A percentile compares a stretch with the other conserved stretches of the same genome.
These are phyloP conservation scores for sunflower (Helianthus annuus) DNA, from an alignment of 129 eudicot genomes.

Conservation along the genomic window DNA sequence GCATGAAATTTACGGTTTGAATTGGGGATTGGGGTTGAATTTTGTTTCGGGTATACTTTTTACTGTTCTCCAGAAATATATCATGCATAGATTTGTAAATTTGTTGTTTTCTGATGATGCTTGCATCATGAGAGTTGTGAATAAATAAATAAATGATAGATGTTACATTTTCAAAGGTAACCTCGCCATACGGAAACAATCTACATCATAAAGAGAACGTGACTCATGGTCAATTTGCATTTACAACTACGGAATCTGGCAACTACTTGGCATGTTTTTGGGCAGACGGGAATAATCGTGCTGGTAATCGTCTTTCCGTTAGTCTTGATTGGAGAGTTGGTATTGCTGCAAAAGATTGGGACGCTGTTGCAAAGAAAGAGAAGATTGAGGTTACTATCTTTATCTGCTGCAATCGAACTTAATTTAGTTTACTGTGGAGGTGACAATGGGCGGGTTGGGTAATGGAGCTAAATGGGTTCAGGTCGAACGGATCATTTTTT, in stretches of 20 bases:
- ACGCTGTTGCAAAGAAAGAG: slow-evolving; percentile 93
- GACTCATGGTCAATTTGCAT: slow-evolving; percentile 88
- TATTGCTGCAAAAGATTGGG: slow-evolving; percentile 95
- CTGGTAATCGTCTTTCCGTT: slow-evolving; percentile 43
- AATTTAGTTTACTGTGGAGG: neutral
- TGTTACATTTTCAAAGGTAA: slow-evolving; percentile 51
- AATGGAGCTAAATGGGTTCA: neutral
- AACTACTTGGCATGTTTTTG: slow-evolving; percentile 83
- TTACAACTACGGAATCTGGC: slow-evolving; percentile 79
- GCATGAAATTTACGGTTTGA: too few species aligned
- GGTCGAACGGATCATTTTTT: neutral
- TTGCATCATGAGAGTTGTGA: neutral
- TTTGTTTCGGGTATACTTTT: neutral
- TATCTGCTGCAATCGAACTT: neutral
- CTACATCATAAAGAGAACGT: slow-evolving; percentile 79
- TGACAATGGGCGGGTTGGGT: neutral
- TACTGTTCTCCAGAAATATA: neutral
- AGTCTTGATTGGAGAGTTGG: slow-evolving; percentile 92
- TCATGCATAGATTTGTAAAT: neutral
- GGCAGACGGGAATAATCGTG: slow-evolving; percentile 50
- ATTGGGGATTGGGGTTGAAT: slow-evolving; percentile 8
- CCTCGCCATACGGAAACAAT: slow-evolving; percentile 84
- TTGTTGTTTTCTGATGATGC: neutral
- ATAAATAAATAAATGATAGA: slow-evolving; percentile 1
- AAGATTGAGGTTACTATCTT: slow-evolving; percentile 59